phyloP scores from a whole-genome alignment of 164 flowering plant species.

The Kingdonia uniflora region DNA sequence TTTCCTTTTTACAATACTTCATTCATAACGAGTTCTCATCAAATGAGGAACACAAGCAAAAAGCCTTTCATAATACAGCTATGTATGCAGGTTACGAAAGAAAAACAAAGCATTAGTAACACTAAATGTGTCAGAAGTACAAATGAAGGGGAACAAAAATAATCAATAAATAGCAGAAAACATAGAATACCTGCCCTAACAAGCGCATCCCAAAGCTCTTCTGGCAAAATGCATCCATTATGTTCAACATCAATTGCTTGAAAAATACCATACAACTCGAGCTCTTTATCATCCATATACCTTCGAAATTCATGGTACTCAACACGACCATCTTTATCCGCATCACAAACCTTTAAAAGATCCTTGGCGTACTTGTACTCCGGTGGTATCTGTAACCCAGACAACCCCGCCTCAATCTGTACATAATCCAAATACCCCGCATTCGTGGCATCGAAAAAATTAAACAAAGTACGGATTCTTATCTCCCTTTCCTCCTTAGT shows the following conservation, averaged over 20 bases:
- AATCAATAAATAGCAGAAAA: background rate
- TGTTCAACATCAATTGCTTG: conserved; percentile 95
- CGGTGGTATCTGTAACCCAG: conserved; percentile 69
- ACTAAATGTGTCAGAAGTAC: background rate
- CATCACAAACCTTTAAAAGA: conserved; percentile 64
- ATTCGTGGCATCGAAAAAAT: conserved; percentile 56
- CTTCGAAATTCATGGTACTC: conserved; percentile 72
- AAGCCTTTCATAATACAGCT: too few species aligned
- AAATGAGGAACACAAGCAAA: too few species aligned
- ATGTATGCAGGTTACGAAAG: too few species aligned
- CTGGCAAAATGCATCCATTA: conserved; percentile 90
- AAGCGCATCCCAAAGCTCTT: conserved; percentile 93
- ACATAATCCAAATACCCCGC: conserved; percentile 61
- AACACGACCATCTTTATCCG: conserved; percentile 74
- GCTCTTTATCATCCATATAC: conserved; percentile 93
- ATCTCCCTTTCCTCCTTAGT: conserved; percentile 81
- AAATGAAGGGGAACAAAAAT: background rate
- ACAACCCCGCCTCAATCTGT: conserved; percentile 73
- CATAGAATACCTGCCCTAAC: conserved; percentile 65
- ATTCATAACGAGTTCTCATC: too few species aligned
- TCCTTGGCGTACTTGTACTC: conserved; percentile 90
- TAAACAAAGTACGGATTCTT: conserved; percentile 61
- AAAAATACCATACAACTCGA: conserved; percentile 80
- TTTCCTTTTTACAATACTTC: too few species aligned
- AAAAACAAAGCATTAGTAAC: too few species aligned